Conservation (phyloP, 2,329 filamentous ascomycete species). For the Scedosporium aurantiacum region DNA sequence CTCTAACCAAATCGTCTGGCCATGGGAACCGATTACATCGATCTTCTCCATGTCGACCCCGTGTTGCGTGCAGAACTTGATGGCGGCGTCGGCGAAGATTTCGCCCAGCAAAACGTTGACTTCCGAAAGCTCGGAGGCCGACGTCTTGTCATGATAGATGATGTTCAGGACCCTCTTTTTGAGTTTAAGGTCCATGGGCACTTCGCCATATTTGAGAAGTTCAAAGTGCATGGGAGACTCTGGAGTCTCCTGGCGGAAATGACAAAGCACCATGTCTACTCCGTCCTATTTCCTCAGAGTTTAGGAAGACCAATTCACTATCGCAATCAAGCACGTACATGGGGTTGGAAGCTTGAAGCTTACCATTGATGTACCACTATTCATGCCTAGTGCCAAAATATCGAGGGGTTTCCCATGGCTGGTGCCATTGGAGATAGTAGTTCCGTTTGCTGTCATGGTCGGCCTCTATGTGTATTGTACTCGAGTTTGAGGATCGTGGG, state of each 20-base stretch:
- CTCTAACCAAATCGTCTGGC: slow-evolving; percentile 47
- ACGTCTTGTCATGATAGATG: slow-evolving; percentile 41
- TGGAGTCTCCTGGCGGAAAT: slow-evolving; percentile 41
- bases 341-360: too few relatives aligned
- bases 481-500: too few relatives aligned
- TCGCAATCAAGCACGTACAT: too few relatives aligned
- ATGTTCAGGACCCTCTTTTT: slow-evolving; percentile 47
- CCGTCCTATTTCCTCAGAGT: slow-evolving; percentile 23
- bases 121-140: slow-evolving; percentile 41
- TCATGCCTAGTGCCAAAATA: slow-evolving; percentile 40
- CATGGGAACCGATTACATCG: slow-evolving; percentile 45
- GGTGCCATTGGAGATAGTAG: background rate
- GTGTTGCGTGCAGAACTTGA: slow-evolving; percentile 35
- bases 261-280: slow-evolving; percentile 48
- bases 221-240: slow-evolving; percentile 42
- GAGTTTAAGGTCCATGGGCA: slow-evolving; percentile 39
- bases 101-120: slow-evolving; percentile 47
- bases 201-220: slow-evolving; percentile 44
- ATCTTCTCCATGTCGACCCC: slow-evolving; percentile 31
- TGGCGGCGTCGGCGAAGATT: slow-evolving; percentile 40
- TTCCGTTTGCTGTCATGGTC: background rate
- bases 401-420: slow-evolving; percentile 25
- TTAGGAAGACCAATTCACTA: background rate
- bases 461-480: background rate
- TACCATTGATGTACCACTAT: slow-evolving; percentile 37